Evolutionary conservation across 2,329 filamentous ascomycete genomes (phyloP).

Genomic region (Penicillium polonicum): DNA sequence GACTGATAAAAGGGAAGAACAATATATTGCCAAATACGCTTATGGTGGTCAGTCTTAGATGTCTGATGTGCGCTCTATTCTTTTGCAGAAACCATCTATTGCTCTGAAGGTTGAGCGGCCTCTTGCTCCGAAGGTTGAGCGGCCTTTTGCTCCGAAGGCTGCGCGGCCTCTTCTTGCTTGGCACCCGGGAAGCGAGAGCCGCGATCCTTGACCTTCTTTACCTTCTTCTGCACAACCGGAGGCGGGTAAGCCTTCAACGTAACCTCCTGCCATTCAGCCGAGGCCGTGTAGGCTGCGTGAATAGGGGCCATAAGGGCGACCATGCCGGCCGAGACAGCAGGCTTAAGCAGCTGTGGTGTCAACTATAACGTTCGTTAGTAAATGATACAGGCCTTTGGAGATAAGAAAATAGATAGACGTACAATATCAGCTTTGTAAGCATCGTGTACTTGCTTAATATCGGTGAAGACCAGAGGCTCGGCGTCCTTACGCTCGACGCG

Average conservation of each 20-base stretch:
- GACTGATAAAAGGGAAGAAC: background rate
- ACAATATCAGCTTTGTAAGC: conserved; percentile 80
- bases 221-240: conserved; percentile 63
- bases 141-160: background rate
- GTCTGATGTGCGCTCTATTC: background rate
- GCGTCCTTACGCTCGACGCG: conserved; percentile 64
- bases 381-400: background rate
- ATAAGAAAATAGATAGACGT: conserved; percentile 35
- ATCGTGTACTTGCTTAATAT: conserved; percentile 69
- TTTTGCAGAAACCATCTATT: background rate
- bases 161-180: conserved; percentile 1
- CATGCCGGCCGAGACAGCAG: conserved; percentile 73
- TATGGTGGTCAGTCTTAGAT: background rate
- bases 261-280: conserved; percentile 76
- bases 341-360: conserved; percentile 83
- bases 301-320: conserved; percentile 75
- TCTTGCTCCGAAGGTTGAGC: background rate
- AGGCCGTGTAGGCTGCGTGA: conserved; percentile 67
- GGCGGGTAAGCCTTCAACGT: conserved; percentile 79
- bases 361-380: conserved; percentile 49
- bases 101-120: background rate
- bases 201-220: conserved; percentile 74
- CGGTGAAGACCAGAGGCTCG: conserved; percentile 76
- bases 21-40: background rate
- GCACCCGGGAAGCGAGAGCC: conserved; percentile 56